Conservation (phyloP, 202 grass and related monocot genomes). For the Panicum virgatum region DNA sequence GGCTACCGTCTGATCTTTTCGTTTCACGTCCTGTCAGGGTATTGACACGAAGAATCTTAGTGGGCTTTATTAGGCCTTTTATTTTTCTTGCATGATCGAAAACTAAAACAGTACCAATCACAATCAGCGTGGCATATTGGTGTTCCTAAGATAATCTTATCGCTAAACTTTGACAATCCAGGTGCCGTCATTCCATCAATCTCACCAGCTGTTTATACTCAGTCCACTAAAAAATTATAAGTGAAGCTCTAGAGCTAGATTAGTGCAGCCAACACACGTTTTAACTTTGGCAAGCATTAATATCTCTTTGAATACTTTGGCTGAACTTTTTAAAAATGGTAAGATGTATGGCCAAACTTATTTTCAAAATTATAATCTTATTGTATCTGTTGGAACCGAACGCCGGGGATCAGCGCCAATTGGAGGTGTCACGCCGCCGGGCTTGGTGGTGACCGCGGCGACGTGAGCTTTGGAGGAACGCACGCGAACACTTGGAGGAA, state of each 20-base stretch:
- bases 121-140: no score
- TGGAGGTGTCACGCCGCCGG: no score
- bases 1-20: not conserved
- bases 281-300: not conserved
- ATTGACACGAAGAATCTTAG: not conserved
- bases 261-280: not conserved
- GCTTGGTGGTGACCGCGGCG: no score
- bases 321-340: not conserved
- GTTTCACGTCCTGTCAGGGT: not conserved
- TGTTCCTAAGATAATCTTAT: no score
- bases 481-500: no score
- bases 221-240: not conserved
- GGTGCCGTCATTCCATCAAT: not conserved
- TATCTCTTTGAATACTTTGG: not conserved
- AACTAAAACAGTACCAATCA: not conserved
- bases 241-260: not conserved
- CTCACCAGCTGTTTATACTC: not conserved
- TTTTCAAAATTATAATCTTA: no score
- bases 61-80: not conserved
- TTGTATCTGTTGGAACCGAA: no score
- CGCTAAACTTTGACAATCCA: no score
- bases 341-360: not conserved
- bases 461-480: no score
- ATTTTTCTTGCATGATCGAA: not conserved
- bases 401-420: no score